Percentiles rank a stretch among this genome's conserved stretches.
Conservation (phyloP, 1,284 basidiomycete genomes). For the Ceratobasidium theobromae region DNA sequence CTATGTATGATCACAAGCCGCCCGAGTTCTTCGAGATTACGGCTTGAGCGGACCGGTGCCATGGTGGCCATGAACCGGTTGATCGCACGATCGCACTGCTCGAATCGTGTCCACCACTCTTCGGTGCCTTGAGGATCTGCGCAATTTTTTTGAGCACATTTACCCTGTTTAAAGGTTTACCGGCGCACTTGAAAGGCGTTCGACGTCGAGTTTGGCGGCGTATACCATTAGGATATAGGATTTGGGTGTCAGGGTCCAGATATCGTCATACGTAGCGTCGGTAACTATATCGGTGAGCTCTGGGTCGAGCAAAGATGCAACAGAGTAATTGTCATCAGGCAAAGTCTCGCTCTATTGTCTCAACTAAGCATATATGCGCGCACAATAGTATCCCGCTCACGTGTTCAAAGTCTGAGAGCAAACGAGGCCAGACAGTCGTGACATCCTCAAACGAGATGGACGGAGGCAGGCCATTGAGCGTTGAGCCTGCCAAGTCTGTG, state of each 20-base stretch:
- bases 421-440: conserved; percentile 15
- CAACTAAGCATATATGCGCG: background rate
- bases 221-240: background rate
- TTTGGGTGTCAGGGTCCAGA: background rate
- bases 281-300: background rate
- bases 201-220: conserved; percentile 4
- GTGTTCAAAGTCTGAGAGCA: background rate
- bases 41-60: background rate
- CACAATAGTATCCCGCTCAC: background rate
- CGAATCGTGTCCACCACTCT: background rate
- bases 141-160: background rate
- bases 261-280: background rate
- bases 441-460: background rate
- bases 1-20: background rate
- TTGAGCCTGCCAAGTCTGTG: conserved; percentile 5
- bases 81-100: background rate
- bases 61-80: background rate
- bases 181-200: background rate
- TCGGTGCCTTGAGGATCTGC: background rate
- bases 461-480: conserved; percentile 15
- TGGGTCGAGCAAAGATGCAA: conserved; percentile 1
- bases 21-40: background rate
- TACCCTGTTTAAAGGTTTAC: background rate
- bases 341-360: background rate
- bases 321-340: conserved; percentile 20